Percentiles rank a stretch among this genome's conserved stretches.
phyloP scores from a whole-genome alignment of 2,329 filamentous ascomycete species.

The Sphaerulina musiva region DNA sequence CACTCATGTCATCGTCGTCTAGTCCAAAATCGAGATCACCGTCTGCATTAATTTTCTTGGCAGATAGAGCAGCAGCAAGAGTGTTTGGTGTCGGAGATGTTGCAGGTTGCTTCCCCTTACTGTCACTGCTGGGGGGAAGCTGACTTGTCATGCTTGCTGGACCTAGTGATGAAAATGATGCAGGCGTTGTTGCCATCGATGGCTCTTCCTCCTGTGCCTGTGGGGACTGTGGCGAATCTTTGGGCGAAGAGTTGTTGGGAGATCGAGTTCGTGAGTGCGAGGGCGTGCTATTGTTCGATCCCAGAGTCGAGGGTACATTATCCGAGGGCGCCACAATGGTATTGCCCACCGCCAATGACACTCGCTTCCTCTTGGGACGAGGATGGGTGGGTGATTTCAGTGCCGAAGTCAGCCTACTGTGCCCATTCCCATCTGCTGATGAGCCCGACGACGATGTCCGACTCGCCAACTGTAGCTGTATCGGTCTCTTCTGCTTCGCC shows the following conservation, averaged over 20 bases:
- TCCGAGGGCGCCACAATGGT: conserved; percentile 33
- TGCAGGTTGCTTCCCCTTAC: conserved; percentile 2
- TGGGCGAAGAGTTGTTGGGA: conserved; percentile 4
- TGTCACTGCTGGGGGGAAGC: neutral
- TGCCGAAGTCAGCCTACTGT: conserved; percentile 31
- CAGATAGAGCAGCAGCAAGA: neutral
- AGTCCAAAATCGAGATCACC: conserved; percentile 29
- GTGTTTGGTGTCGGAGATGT: neutral
- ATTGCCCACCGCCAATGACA: conserved; percentile 34
- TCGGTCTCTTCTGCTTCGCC: conserved; percentile 28
- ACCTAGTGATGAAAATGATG: conserved; percentile 4
- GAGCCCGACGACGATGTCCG: conserved; percentile 34
- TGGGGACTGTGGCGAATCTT: conserved; percentile 3
- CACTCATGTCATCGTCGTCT: conserved; percentile 21
- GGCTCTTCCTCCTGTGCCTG: neutral
- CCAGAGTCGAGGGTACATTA: conserved; percentile 27
- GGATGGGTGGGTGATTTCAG: conserved; percentile 30
- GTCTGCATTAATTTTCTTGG: conserved; percentile 11
- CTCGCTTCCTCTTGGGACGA: conserved; percentile 29
- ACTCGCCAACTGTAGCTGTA: conserved; percentile 27
- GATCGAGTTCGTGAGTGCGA: conserved; percentile 29
- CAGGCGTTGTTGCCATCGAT: neutral
- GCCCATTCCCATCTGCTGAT: conserved; percentile 27
- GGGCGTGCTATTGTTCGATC: conserved; percentile 25
- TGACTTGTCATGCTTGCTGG: conserved; percentile 7